phyloP scores from a whole-genome alignment of 1,284 basidiomycete genomes.

The Leccinum cinnamomeum region DNA sequence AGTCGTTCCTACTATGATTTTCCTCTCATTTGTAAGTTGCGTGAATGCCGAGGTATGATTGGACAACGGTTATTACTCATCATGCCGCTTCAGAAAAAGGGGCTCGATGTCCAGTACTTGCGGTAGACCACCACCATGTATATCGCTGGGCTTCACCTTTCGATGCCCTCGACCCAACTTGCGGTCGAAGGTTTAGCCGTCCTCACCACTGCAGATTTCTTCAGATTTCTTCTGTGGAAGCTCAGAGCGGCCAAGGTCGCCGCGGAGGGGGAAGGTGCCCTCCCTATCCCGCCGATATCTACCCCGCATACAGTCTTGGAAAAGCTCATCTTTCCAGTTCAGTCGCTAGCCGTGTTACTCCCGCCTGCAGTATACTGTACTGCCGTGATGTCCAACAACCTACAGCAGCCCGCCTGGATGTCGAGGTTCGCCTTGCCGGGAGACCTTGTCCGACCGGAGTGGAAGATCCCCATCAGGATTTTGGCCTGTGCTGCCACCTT shows the following conservation, averaged over 20 bases:
- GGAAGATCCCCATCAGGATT: constrained; percentile 24
- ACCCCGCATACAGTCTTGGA: constrained; percentile 21
- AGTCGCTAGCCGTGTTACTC: constrained; percentile 25
- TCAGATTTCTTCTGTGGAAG: constrained; percentile 19
- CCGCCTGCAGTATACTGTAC: constrained; percentile 30
- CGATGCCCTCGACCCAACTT: constrained; percentile 19
- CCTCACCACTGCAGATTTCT: constrained; percentile 25
- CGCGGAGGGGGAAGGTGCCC: constrained; percentile 19
- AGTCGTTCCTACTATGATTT: too few relatives aligned
- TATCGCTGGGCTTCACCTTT: constrained; percentile 28
- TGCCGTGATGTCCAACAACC: constrained; percentile 28
- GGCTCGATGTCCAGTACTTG: constrained; percentile 12
- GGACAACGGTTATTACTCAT: constrained; percentile 23
- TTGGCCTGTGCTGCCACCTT: constrained; percentile 28
- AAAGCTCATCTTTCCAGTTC: constrained; percentile 31
- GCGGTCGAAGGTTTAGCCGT: constrained; percentile 32
- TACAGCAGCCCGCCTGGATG: constrained; percentile 38
- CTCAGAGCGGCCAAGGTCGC: constrained; percentile 4
- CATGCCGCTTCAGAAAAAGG: constrained; percentile 18
- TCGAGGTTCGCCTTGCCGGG: constrained; percentile 27
- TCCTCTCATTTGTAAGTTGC: neutral
- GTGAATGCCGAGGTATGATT: neutral
- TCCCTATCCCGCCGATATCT: constrained; percentile 21
- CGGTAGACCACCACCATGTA: constrained; percentile 25
- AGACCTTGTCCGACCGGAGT: constrained; percentile 17